These are phyloP conservation scores for Diplodia corticola DNA, from an alignment of 2,329 filamentous ascomycete genomes.

Conservation along the genomic window DNA sequence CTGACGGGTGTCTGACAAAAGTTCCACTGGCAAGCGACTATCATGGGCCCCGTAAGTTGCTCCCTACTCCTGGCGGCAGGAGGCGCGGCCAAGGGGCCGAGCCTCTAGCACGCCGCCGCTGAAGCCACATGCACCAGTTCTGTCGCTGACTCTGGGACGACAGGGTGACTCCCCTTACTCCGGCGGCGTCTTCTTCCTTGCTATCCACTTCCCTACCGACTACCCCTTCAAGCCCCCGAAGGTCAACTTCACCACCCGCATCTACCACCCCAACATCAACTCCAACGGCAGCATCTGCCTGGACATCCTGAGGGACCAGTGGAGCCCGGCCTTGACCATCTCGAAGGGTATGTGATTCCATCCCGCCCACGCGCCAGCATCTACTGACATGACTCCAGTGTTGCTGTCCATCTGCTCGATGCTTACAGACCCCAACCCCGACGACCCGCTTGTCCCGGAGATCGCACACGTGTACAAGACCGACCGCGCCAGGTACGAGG, in stretches of 20 bases:
- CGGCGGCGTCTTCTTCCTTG: conserved; percentile 97
- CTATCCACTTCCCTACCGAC: conserved; percentile 99
- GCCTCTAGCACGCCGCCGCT: conserved; percentile 14
- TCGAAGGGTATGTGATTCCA: conserved; percentile 75
- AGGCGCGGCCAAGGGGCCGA: conserved; percentile 17
- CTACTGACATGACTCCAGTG: conserved; percentile 57
- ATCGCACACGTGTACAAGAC: conserved; percentile 99
- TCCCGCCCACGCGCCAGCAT: neutral
- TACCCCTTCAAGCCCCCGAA: conserved; percentile 99
- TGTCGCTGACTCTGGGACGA: conserved; percentile 33
- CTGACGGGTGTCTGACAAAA: conserved; percentile 42
- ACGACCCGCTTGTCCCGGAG: conserved; percentile 97
- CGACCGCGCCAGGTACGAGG: conserved; percentile 92
- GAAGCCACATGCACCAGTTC: neutral
- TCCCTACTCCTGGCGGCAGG: conserved; percentile 28
- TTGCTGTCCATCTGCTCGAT: conserved; percentile 99
- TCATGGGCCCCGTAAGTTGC: conserved; percentile 93
- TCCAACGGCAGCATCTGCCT: conserved; percentile 98
- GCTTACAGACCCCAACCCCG: conserved; percentile 98
- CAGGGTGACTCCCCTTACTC: conserved; percentile 96
- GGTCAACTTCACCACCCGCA: conserved; percentile 99
- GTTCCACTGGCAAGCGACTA: conserved; percentile 99
- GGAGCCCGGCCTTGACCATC: conserved; percentile 97
- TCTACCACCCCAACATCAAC: conserved; percentile 99
- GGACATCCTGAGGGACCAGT: conserved; percentile 98